Conservation (phyloP, 768 basidiomycete genomes). For the Gloeostereum incarnatum region DNA sequence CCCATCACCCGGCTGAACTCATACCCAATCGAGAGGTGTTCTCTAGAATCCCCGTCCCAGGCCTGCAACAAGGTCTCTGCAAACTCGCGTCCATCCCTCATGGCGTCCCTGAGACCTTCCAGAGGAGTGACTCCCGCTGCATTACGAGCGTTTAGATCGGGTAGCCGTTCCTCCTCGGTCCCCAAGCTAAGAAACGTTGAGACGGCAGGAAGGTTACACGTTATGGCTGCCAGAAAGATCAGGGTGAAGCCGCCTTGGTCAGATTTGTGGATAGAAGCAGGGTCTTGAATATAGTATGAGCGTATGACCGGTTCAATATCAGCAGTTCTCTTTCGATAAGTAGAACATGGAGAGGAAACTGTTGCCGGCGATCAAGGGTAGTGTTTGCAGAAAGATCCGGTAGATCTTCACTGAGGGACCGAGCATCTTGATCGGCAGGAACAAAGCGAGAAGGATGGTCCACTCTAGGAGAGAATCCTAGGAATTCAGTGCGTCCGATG, state of each 20-base stretch:
- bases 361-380: background rate
- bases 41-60: background rate
- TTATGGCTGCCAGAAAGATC: background rate
- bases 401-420: constrained; percentile 2
- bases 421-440: constrained; percentile 3
- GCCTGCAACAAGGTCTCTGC: background rate
- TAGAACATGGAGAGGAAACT: constrained; percentile 8
- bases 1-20: background rate
- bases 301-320: constrained; percentile 3
- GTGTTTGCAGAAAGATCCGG: background rate
- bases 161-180: background rate
- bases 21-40: background rate
- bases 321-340: constrained; percentile 2
- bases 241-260: background rate
- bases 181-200: background rate
- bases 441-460: constrained; percentile 14
- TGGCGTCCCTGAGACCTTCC: background rate
- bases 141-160: background rate
- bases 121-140: background rate
- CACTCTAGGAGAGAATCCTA: constrained; percentile 13
- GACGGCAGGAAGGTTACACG: background rate
- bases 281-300: constrained; percentile 1
- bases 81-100: background rate
- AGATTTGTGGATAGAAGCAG: background rate
- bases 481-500: constrained; percentile 15